Evolutionary conservation across 352 stramenopile genomes (phyloP).

Genomic region (Globisporangium uncinulatum): DNA sequence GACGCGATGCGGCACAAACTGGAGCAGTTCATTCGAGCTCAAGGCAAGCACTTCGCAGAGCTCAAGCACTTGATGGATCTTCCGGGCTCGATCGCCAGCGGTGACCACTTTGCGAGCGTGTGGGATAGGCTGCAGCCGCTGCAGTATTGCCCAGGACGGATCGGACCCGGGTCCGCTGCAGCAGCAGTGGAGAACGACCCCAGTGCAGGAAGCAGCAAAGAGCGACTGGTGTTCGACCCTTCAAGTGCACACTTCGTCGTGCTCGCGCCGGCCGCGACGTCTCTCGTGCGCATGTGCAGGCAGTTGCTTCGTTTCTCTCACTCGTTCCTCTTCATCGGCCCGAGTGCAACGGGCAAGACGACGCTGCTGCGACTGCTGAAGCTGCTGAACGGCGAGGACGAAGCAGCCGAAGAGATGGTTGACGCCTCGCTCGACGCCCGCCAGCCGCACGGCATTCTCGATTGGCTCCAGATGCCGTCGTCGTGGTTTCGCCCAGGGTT

Average conservation of each 20-base stretch:
- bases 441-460: slow-evolving; percentile 28
- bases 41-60: slow-evolving; percentile 31
- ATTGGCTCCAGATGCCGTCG: slow-evolving; percentile 37
- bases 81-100: slow-evolving; percentile 25
- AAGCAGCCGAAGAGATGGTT: slow-evolving; percentile 31
- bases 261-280: slow-evolving; percentile 15
- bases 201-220: background rate
- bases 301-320: slow-evolving; percentile 26
- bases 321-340: slow-evolving; percentile 44
- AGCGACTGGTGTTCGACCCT: slow-evolving; percentile 21
- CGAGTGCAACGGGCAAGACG: slow-evolving; percentile 43
- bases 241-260: slow-evolving; percentile 31
- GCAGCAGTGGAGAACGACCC: background rate
- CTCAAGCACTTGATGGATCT: slow-evolving; percentile 28
- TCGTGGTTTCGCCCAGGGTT: slow-evolving; percentile 32
- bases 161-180: background rate
- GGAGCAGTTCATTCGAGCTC: slow-evolving; percentile 33
- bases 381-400: slow-evolving; percentile 29
- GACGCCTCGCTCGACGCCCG: slow-evolving; percentile 43
- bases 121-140: slow-evolving; percentile 22
- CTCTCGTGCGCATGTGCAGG: slow-evolving; percentile 30
- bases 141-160: slow-evolving; percentile 1
- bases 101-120: slow-evolving; percentile 29
- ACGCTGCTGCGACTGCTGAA: slow-evolving; percentile 37
- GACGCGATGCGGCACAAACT: slow-evolving; percentile 38